Evolutionary conservation across 805 yeast species (phyloP), one percentile per base, ranked within the genome.

Genomic region (Lachancea nothofagi): DNA sequence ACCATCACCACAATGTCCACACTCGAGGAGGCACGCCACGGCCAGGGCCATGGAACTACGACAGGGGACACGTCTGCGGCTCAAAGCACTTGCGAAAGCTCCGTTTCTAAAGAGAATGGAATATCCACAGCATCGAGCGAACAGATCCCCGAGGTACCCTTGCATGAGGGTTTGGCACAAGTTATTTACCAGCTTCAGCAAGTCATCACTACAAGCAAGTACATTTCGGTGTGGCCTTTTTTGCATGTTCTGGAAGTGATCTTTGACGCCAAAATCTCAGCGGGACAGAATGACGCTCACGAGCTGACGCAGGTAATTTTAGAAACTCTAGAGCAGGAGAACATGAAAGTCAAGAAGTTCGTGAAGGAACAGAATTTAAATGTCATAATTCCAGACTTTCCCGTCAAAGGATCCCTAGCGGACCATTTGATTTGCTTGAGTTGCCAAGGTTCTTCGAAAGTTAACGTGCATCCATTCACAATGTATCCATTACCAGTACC

Each of bases 211-310:
- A 52, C 73, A 1, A 60, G 79, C 1, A 69, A 74, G 40, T 70
- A 79, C 7, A 62, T 80, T 4, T 77, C 89, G 0, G 88, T 86
- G 1, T 82, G 95, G 89, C 80, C 85, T 1, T 73, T 89, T 35
- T 64, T 90, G 14, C 80, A 73, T 38, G 80, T 77, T 8, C 62
- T 93, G 36, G 97, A 90, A 54, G 61, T 59, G 7, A 78, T 83
- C 12, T 83, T 80, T 62, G 74, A 78, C 40, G 79, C 89, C 3
- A 77, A 75, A 47, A 80, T 93, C 20, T 80, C 95, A 2, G 66
- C 83, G 25, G 76, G 75, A 33, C 98, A 93, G 59, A 95, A 90
- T 54, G 98, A 90, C 64, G 96, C 97, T 0, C 97, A 93, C 52
- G 98, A 90, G 54, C 69, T 93, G 47, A 74, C 90, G 22, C 95